Percentiles rank a stretch among this genome's conserved stretches.
phyloP scores from a whole-genome alignment of 176 grass and related monocot species.

The Zoysia pacifica region DNA sequence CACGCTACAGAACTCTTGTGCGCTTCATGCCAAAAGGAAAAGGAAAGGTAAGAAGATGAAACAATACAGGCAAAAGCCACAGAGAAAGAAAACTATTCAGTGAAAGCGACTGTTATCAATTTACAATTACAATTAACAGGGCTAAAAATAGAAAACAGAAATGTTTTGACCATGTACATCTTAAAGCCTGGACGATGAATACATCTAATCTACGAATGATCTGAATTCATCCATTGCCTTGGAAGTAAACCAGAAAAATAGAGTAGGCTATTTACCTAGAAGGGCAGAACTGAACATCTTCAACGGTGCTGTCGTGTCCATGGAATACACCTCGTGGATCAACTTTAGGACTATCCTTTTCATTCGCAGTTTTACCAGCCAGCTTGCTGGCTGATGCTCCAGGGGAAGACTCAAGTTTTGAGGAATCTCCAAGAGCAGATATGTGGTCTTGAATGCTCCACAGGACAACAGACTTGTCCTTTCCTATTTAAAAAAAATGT shows the following conservation, averaged over 20 bases:
- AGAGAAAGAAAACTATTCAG: neutral
- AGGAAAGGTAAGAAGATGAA: constrained; percentile 18
- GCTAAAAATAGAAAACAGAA: neutral
- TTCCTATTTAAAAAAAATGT: constrained; percentile 53
- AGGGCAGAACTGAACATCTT: constrained; percentile 96
- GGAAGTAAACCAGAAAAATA: constrained; percentile 24
- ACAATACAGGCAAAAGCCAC: neutral
- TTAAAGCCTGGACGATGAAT: neutral
- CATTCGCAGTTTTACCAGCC: constrained; percentile 51
- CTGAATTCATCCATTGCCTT: neutral
- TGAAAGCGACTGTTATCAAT: neutral
- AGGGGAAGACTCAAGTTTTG: constrained; percentile 46
- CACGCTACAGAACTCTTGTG: constrained; percentile 96
- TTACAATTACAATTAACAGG: neutral
- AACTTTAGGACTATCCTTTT: constrained; percentile 83
- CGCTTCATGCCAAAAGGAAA: constrained; percentile 52
- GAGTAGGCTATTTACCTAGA: constrained; percentile 64
- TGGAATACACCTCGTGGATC: constrained; percentile 75
- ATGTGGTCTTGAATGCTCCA: constrained; percentile 96
- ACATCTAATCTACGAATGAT: constrained; percentile 1
- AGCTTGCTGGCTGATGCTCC: constrained; percentile 63
- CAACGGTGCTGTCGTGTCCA: constrained; percentile 86
- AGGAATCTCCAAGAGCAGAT: constrained; percentile 67
- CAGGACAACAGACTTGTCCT: constrained; percentile 87
- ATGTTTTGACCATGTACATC: neutral